Evolutionary conservation across 2,329 filamentous ascomycete genomes (phyloP).

Genomic region (Cercospora nicotianae): DNA sequence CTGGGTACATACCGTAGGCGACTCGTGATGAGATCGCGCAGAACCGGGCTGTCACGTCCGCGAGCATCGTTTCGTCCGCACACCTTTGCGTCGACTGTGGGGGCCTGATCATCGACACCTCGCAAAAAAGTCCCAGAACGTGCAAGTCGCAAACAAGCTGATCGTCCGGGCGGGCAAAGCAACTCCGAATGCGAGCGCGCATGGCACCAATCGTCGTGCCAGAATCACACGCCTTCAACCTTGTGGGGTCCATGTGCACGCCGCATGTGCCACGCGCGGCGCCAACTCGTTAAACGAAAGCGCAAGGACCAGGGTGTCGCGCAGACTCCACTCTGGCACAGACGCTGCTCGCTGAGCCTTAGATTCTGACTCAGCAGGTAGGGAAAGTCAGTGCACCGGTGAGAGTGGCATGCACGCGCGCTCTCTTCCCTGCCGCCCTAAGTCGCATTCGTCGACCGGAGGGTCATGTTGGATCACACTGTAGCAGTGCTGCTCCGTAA

Average conservation of each 20-base stretch:
- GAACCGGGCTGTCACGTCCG: conserved; percentile 3
- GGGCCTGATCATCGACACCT: conserved; percentile 8
- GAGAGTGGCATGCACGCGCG: conserved; percentile 10
- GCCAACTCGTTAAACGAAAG: background rate
- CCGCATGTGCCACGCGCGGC: conserved; percentile 10
- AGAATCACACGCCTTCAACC: background rate
- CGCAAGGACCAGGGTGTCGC: background rate
- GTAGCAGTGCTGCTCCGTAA: background rate
- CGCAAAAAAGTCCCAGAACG: conserved; percentile 13
- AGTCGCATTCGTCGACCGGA: background rate
- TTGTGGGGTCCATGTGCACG: conserved; percentile 7
- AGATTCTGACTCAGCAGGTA: conserved; percentile 17
- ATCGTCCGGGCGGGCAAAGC: conserved; percentile 3
- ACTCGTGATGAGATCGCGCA: background rate
- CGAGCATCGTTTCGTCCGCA: background rate
- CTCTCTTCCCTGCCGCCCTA: background rate
- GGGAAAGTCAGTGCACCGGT: conserved; percentile 16
- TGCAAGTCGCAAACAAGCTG: background rate
- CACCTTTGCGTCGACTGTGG: background rate
- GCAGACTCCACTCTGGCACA: background rate
- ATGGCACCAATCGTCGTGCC: background rate
- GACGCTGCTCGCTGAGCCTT: conserved; percentile 15
- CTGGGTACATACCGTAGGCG: background rate
- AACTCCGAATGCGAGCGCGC: conserved; percentile 4
- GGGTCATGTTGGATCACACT: background rate